Evolutionary conservation across 2,329 filamentous ascomycete genomes (phyloP).

Genomic region (Colletotrichum ledebouriae): DNA sequence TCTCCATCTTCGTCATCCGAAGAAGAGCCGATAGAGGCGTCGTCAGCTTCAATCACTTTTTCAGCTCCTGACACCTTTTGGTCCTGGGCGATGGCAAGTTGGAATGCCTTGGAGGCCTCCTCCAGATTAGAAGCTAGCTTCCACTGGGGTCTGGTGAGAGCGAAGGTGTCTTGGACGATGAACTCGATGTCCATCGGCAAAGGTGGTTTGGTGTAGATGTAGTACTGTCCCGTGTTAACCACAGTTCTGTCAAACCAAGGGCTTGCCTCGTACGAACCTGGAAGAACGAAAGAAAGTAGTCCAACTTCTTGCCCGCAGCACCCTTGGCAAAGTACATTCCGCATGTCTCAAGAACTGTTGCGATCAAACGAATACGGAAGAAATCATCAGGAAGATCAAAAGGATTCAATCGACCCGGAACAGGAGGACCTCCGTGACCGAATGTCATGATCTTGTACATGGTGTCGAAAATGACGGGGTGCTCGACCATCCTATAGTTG

Average conservation of each 20-base stretch:
- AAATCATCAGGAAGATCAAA: conserved; percentile 94
- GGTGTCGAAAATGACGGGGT: conserved; percentile 93
- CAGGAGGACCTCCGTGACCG: conserved; percentile 88
- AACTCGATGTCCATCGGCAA: conserved; percentile 98
- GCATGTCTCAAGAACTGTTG: conserved; percentile 92
- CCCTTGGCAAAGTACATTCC: conserved; percentile 97
- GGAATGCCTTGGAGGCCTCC: conserved; percentile 86
- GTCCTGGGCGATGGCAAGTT: conserved; percentile 89
- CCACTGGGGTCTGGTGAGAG: conserved; percentile 90
- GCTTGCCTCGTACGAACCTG: conserved; percentile 65
- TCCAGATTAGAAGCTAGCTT: conserved; percentile 84
- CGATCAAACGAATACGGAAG: conserved; percentile 92
- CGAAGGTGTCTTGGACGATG: conserved; percentile 92
- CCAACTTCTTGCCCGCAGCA: conserved; percentile 93
- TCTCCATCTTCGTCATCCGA: conserved; percentile 84
- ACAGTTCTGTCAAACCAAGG: neutral
- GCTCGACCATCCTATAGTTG: conserved; percentile 97
- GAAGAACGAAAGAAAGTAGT: conserved; percentile 97
- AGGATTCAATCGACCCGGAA: conserved; percentile 80
- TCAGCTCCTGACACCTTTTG: conserved; percentile 84
- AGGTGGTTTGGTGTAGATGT: conserved; percentile 89
- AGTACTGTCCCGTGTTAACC: conserved; percentile 72
- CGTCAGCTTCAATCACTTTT: conserved; percentile 78
- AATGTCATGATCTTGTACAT: conserved; percentile 96
- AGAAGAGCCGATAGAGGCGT: conserved; percentile 76